Percentiles rank a stretch among this genome's conserved stretches.
Evolutionary conservation across 768 basidiomycete species (phyloP).

Genomic region (Coprinopsis marcescibilis): DNA sequence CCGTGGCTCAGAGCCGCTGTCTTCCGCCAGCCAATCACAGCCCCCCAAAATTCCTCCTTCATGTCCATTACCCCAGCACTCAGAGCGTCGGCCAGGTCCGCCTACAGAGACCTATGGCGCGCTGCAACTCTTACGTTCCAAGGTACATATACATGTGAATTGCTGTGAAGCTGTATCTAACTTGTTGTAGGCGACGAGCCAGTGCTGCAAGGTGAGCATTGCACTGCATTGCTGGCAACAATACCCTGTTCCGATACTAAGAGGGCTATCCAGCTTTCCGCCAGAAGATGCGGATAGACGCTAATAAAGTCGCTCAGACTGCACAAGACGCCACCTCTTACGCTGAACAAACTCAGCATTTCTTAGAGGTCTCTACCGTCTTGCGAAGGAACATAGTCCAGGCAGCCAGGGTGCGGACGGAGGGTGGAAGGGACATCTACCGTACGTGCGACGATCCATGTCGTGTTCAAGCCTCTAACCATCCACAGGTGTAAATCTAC

Average conservation of each 20-base stretch:
- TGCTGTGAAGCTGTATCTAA: constrained; percentile 4
- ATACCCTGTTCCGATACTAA: background rate
- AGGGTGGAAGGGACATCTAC: constrained; percentile 44
- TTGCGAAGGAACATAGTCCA: constrained; percentile 85
- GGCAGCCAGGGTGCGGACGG: constrained; percentile 43
- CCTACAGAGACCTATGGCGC: constrained; percentile 67
- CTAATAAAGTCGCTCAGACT: constrained; percentile 31
- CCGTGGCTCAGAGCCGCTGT: background rate
- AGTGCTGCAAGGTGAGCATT: constrained; percentile 47
- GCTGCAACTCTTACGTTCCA: constrained; percentile 63
- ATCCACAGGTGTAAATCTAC: constrained; percentile 59
- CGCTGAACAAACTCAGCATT: constrained; percentile 49
- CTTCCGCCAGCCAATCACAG: constrained; percentile 19
- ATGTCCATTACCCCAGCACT: constrained; percentile 57
- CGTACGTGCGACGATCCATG: constrained; percentile 40
- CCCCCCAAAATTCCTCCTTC: constrained; percentile 16
- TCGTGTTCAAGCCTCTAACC: background rate
- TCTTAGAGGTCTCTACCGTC: constrained; percentile 67
- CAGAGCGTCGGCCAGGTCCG: constrained; percentile 61
- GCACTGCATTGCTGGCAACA: constrained; percentile 2
- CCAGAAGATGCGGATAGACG: constrained; percentile 59
- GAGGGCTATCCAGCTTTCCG: constrained; percentile 54
- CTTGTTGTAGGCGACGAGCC: constrained; percentile 51
- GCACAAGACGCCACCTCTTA: constrained; percentile 43
- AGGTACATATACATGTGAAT: constrained; percentile 32